Conservation (phyloP, 2,329 filamentous ascomycete genomes). For the Cladosporium halotolerans region DNA sequence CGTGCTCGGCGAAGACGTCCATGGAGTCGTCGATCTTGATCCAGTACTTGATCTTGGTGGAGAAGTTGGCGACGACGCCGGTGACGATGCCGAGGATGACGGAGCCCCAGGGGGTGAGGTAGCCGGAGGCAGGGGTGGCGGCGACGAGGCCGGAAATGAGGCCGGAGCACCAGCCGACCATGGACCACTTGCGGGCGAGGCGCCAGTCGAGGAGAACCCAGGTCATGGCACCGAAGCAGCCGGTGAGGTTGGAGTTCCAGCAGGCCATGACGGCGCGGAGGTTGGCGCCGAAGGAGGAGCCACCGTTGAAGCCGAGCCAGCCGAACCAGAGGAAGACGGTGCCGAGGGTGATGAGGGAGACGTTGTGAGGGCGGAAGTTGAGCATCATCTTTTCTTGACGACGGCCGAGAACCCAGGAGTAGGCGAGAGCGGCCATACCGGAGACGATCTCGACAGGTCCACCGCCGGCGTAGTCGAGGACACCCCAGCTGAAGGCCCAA, state of each 20-base stretch:
- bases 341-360: conserved; percentile 91
- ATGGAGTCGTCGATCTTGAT: conserved; percentile 79
- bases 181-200: conserved; percentile 88
- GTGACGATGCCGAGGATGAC: conserved; percentile 56
- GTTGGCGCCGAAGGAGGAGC: conserved; percentile 70
- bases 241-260: conserved; percentile 95
- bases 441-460: conserved; percentile 96
- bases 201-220: conserved; percentile 97
- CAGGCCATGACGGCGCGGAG: conserved; percentile 90
- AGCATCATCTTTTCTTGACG: conserved; percentile 99
- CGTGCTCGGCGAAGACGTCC: conserved; percentile 88
- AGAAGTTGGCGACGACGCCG: conserved; percentile 71
- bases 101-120: conserved; percentile 62
- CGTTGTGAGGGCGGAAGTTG: conserved; percentile 98
- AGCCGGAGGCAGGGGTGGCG: conserved; percentile 78
- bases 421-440: conserved; percentile 86
- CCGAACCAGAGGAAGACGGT: conserved; percentile 97
- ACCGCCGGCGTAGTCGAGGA: conserved; percentile 92
- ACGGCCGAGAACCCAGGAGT: conserved; percentile 90
- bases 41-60: conserved; percentile 75
- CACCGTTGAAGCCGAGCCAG: conserved; percentile 98
- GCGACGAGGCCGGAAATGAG: conserved; percentile 81
- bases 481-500: conserved; percentile 85
- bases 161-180: conserved; percentile 88
- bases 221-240: conserved; percentile 83